Evolutionary conservation across 495 filamentous ascomycete genomes (phyloP).

Genomic region (Penicillium lagena): DNA sequence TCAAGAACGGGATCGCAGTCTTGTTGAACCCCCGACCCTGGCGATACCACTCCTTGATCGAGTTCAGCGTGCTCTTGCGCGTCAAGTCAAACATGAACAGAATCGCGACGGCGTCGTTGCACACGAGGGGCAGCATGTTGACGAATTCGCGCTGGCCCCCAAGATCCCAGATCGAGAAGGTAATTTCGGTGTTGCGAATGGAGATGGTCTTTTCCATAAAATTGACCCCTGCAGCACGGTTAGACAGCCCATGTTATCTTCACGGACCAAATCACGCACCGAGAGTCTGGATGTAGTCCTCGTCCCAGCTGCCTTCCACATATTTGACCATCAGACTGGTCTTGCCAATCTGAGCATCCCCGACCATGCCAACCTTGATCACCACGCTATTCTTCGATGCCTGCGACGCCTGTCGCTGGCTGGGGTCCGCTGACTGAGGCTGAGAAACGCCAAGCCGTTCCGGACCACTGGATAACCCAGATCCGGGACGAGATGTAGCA

Average conservation of each 20-base stretch:
- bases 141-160: conserved; percentile 98
- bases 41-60: conserved; percentile 99
- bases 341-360: conserved; percentile 98
- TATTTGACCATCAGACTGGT: conserved; percentile 99
- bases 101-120: conserved; percentile 97
- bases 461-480: conserved; percentile 41
- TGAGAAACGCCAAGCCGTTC: conserved; percentile 37
- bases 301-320: conserved; percentile 97
- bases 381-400: conserved; percentile 78
- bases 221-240: conserved; percentile 62
- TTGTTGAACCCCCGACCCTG: conserved; percentile 98
- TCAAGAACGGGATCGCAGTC: conserved; percentile 93
- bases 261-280: conserved; percentile 42
- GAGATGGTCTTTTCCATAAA: conserved; percentile 99
- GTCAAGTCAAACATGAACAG: conserved; percentile 99
- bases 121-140: conserved; percentile 97
- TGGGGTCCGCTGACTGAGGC: conserved; percentile 33
- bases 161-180: conserved; percentile 98
- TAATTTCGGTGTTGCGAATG: conserved; percentile 99
- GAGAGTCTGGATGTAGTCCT: conserved; percentile 98
- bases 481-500: conserved; percentile 44
- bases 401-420: conserved; percentile 33
- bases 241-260: too few species aligned
- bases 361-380: conserved; percentile 99
- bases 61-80: conserved; percentile 94